Evolutionary conservation across 2,329 filamentous ascomycete species (phyloP).

Genomic region (Fusarium domesticum): DNA sequence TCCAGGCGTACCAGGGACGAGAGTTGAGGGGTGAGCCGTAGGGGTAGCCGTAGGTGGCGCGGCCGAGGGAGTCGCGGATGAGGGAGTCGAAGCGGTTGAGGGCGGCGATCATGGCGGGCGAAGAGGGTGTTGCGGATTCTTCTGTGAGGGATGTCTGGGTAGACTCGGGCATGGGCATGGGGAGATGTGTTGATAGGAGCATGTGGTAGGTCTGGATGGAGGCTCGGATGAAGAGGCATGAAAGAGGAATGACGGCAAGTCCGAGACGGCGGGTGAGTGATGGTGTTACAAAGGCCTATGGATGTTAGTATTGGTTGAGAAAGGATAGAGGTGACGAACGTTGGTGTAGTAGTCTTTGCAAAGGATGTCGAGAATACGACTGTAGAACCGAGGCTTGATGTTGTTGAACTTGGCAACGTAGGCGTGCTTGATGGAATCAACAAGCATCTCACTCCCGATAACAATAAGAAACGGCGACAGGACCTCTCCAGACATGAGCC

Average conservation of each 20-base stretch:
- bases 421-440: constrained; percentile 95
- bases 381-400: constrained; percentile 85
- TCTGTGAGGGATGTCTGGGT: constrained; percentile 63
- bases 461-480: constrained; percentile 92
- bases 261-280: constrained; percentile 87
- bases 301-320: constrained; percentile 12
- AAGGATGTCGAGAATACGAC: constrained; percentile 84
- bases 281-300: constrained; percentile 80
- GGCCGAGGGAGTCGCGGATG: constrained; percentile 71
- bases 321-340: constrained; percentile 43
- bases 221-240: constrained; percentile 91
- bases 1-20: constrained; percentile 54
- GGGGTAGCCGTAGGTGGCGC: constrained; percentile 64
- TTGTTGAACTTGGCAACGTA: constrained; percentile 99
- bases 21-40: constrained; percentile 40
- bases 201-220: constrained; percentile 97
- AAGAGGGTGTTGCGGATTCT: constrained; percentile 61
- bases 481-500: constrained; percentile 75
- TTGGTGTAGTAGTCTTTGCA: constrained; percentile 98
- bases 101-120: constrained; percentile 72
- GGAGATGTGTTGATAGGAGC: constrained; percentile 86
- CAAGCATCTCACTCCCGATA: constrained; percentile 91
- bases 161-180: constrained; percentile 65
- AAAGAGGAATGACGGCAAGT: constrained; percentile 85
- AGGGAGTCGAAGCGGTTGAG: constrained; percentile 76